Evolutionary conservation across 2,329 filamentous ascomycete species (phyloP).

Genomic region (Boeremia exigua): DNA sequence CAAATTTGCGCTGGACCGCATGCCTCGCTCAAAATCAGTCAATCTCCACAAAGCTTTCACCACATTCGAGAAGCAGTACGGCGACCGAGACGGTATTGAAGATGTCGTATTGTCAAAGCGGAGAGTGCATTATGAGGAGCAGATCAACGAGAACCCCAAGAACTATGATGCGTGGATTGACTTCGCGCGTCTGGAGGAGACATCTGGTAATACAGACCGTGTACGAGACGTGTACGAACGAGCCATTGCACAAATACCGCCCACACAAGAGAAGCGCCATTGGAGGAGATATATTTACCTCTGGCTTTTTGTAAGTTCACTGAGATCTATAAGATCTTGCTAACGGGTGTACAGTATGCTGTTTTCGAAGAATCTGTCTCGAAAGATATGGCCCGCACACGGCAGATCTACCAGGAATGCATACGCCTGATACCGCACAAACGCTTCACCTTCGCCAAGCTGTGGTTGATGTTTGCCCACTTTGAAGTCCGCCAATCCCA

Average conservation of each 20-base stretch:
- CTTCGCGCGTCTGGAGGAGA: conserved; percentile 88
- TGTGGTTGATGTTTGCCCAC: conserved; percentile 86
- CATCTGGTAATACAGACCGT: conserved; percentile 78
- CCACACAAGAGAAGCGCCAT: conserved; percentile 94
- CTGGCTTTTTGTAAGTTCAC: conserved; percentile 73
- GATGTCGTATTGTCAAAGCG: conserved; percentile 95
- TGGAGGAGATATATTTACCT: conserved; percentile 98
- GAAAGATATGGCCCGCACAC: conserved; percentile 76
- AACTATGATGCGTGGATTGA: conserved; percentile 99
- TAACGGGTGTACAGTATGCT: conserved; percentile 66
- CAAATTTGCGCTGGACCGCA: conserved; percentile 91
- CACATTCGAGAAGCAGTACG: conserved; percentile 97
- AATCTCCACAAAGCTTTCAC: conserved; percentile 92
- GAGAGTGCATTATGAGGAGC: conserved; percentile 90
- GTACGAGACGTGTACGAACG: conserved; percentile 94
- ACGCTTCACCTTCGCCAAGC: conserved; percentile 95
- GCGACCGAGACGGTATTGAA: conserved; percentile 89
- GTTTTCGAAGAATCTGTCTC: conserved; percentile 91
- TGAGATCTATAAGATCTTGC: not conserved
- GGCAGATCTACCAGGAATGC: conserved; percentile 90
- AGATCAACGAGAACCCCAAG: conserved; percentile 90
- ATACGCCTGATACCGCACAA: conserved; percentile 90
- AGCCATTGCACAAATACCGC: conserved; percentile 92
- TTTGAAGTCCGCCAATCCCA: conserved; percentile 91
- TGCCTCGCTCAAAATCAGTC: conserved; percentile 85